A percentile compares a stretch with the other conserved stretches of the same genome.
Evolutionary conservation across 495 filamentous ascomycete genomes (phyloP).

Genomic region (Aspergillus mulundensis): DNA sequence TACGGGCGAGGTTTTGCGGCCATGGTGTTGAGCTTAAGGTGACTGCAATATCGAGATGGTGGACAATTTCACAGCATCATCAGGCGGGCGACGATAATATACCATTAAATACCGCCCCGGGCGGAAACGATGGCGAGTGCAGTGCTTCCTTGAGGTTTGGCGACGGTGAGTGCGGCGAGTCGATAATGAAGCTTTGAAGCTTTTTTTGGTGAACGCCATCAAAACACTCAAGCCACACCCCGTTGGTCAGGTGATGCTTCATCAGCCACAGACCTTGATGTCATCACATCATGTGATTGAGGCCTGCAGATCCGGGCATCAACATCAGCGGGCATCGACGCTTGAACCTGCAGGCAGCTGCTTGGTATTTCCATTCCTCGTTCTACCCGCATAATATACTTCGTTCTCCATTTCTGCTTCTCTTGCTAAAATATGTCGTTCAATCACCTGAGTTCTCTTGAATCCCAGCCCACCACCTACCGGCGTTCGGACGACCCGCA

Average conservation of each 20-base stretch:
- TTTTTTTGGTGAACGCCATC: constrained; percentile 29
- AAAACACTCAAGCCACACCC: constrained; percentile 40
- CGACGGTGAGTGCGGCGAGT: constrained; percentile 15
- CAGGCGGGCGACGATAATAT: constrained; percentile 17
- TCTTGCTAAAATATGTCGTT: constrained; percentile 69
- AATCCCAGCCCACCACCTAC: constrained; percentile 70
- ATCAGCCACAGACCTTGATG: constrained; percentile 13
- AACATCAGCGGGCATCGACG: constrained; percentile 7
- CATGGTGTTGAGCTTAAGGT: constrained; percentile 38
- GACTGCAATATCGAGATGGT: constrained; percentile 20
- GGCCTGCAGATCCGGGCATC: constrained; percentile 29
- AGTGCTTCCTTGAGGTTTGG: constrained; percentile 4
- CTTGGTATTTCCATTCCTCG: neutral
- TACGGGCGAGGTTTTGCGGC: constrained; percentile 56
- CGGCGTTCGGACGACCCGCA: constrained; percentile 67
- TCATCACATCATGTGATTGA: constrained; percentile 33
- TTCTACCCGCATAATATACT: constrained; percentile 5
- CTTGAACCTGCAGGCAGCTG: constrained; percentile 13
- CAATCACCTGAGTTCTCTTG: constrained; percentile 76
- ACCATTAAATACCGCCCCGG: constrained; percentile 3
- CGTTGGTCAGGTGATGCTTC: constrained; percentile 25
- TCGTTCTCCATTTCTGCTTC: constrained; percentile 6
- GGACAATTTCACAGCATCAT: constrained; percentile 35
- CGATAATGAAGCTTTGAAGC: constrained; percentile 15
- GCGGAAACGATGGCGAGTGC: neutral